These are phyloP conservation scores for Penicillium sp. DNA, from an alignment of 2,329 filamentous ascomycete genomes.

Conservation along the genomic window DNA sequence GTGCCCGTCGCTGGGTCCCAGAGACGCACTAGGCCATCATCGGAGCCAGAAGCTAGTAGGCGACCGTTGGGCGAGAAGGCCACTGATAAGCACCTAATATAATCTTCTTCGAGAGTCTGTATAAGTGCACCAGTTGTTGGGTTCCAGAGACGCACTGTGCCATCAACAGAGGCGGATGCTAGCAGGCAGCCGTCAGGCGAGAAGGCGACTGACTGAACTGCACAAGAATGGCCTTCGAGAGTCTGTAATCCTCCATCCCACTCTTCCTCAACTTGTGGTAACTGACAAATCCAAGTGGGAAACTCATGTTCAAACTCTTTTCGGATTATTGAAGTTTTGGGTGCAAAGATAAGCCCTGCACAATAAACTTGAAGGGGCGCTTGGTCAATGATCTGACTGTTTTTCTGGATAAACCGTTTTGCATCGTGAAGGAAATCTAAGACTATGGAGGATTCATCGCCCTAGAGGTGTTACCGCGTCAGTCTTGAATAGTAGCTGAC, in stretches of 20 bases:
- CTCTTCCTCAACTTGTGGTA: slow-evolving; percentile 4
- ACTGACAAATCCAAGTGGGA: slow-evolving; percentile 15
- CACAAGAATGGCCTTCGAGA: too few species aligned
- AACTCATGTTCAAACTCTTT: slow-evolving; percentile 19
- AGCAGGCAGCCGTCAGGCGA: too few species aligned
- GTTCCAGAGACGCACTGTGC: too few species aligned
- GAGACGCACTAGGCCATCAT: too few species aligned
- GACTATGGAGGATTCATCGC: background rate
- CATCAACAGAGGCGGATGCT: too few species aligned
- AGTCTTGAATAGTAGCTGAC: slow-evolving; percentile 1
- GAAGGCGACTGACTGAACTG: too few species aligned
- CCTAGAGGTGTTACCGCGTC: slow-evolving; percentile 1
- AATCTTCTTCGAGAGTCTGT: too few species aligned
- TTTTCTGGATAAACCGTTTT: background rate
- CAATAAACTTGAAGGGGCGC: slow-evolving; percentile 41
- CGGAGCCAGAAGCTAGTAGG: too few species aligned
- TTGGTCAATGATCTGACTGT: background rate
- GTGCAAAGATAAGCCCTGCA: slow-evolving; percentile 34
- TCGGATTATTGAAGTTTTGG: slow-evolving; percentile 25
- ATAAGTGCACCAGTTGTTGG: too few species aligned
- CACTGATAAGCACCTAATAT: too few species aligned
- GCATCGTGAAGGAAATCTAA: slow-evolving; percentile 1
- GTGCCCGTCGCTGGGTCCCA: too few species aligned
- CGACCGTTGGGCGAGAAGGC: too few species aligned
- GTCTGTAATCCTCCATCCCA: background rate